Conservation (phyloP, 768 basidiomycete species). For the Kwoniella heveanensis region DNA sequence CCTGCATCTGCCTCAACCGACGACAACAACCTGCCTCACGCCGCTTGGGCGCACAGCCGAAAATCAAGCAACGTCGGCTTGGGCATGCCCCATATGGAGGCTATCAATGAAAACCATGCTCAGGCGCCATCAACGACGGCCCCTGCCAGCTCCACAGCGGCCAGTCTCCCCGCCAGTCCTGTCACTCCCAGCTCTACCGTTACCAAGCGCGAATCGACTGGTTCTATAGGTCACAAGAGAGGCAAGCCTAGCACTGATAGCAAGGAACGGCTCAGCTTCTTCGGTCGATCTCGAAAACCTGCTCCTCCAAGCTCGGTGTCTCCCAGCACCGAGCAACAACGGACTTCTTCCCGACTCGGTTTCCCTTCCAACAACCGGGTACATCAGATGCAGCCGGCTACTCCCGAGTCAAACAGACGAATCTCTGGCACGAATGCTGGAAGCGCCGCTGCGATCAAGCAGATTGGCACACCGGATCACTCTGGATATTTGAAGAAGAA, state of each 20-base stretch:
- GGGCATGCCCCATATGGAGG: conserved; percentile 32
- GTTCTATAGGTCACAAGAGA: conserved; percentile 52
- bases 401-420: conserved; percentile 26
- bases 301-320: conserved; percentile 59
- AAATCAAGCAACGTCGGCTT: conserved; percentile 31
- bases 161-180: conserved; percentile 48
- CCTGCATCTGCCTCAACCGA: conserved; percentile 26
- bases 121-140: conserved; percentile 16
- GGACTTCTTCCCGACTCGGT: conserved; percentile 22
- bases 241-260: conserved; percentile 53
- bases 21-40: conserved; percentile 18
- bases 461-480: conserved; percentile 88
- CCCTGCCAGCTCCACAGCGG: conserved; percentile 30
- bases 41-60: conserved; percentile 33
- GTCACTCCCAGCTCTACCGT: conserved; percentile 41
- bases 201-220: conserved; percentile 47
- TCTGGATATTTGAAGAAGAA: conserved; percentile 95
- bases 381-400: conserved; percentile 47
- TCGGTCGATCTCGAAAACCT: conserved; percentile 78
- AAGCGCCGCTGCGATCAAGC: conserved; percentile 71
- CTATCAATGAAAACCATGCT: conserved; percentile 38
- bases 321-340: conserved; percentile 25
- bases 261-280: conserved; percentile 67
- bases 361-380: conserved; percentile 22
- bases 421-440: conserved; percentile 17